phyloP scores from a whole-genome alignment of 2,329 filamentous ascomycete species.

The Alternaria gaisen region DNA sequence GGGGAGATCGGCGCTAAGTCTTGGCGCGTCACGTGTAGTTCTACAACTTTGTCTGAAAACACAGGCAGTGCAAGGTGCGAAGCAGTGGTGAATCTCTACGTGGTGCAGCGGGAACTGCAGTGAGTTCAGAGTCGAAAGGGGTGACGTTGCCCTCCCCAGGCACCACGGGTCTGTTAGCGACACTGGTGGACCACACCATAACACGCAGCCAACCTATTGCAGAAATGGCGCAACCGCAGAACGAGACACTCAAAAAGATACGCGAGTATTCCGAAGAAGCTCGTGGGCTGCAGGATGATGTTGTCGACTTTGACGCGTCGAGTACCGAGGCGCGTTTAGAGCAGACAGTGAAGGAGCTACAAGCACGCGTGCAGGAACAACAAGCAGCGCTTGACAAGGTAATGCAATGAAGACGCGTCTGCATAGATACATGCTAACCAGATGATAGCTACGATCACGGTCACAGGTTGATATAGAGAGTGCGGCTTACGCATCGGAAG shows the following conservation, averaged over 20 bases:
- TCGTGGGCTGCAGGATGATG: constrained; percentile 33
- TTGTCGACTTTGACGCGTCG: constrained; percentile 51
- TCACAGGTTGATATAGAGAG: constrained; percentile 30
- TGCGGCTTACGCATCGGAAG: constrained; percentile 45
- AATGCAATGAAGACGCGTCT: constrained; percentile 3
- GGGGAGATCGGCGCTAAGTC: constrained; percentile 28
- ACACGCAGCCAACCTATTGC: neutral
- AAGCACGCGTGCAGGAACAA: constrained; percentile 60
- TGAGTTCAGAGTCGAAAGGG: constrained; percentile 1
- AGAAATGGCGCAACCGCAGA: constrained; percentile 35
- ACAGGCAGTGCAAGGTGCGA: neutral
- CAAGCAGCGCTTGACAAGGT: constrained; percentile 59
- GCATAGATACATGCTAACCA: constrained; percentile 10
- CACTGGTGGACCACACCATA: constrained; percentile 5
- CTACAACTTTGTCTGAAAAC: neutral
- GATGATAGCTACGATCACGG: constrained; percentile 57
- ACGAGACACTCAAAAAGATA: constrained; percentile 35
- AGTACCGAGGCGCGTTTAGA: constrained; percentile 67
- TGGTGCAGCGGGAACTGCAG: neutral
- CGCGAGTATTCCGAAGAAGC: constrained; percentile 37
- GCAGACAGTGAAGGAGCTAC: constrained; percentile 72
- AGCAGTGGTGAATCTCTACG: neutral
- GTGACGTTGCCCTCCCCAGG: constrained; percentile 9
- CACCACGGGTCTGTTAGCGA: constrained; percentile 12
- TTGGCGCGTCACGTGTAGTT: constrained; percentile 32